Evolutionary conservation across 2,329 filamentous ascomycete genomes (phyloP).

Genomic region (Pseudopithomyces maydicus): DNA sequence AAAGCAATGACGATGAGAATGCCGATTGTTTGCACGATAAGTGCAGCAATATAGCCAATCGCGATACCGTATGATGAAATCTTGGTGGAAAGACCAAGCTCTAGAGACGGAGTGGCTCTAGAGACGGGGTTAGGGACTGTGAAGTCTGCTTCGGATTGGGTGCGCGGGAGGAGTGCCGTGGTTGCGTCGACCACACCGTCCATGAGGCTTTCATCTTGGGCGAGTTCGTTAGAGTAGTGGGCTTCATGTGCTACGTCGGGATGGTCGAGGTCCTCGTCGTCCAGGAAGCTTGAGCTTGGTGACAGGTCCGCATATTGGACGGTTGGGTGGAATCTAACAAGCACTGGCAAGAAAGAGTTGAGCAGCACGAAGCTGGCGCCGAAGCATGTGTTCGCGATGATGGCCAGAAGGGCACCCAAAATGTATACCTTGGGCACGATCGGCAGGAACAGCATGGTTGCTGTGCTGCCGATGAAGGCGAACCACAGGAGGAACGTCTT

Average conservation of each 20-base stretch:
- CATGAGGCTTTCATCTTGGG: constrained; percentile 29
- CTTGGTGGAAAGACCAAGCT: constrained; percentile 81
- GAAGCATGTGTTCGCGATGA: constrained; percentile 91
- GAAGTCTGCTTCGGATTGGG: constrained; percentile 27
- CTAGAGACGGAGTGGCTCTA: constrained; percentile 57
- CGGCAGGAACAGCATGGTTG: constrained; percentile 88
- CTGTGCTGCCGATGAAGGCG: constrained; percentile 77
- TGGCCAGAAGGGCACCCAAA: constrained; percentile 80
- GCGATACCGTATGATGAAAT: constrained; percentile 93
- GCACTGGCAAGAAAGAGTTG: constrained; percentile 90
- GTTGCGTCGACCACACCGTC: constrained; percentile 40
- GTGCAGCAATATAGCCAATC: constrained; percentile 86
- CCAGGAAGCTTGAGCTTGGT: constrained; percentile 26
- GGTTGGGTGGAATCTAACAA: constrained; percentile 83
- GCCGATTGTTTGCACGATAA: constrained; percentile 81
- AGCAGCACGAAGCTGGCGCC: constrained; percentile 93
- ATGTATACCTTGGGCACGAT: constrained; percentile 77
- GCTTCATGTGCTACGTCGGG: constrained; percentile 26
- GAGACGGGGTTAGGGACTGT: constrained; percentile 38
- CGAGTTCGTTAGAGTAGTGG: constrained; percentile 33
- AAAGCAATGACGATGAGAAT: constrained; percentile 70
- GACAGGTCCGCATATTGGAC: constrained; percentile 42
- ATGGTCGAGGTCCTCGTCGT: constrained; percentile 32
- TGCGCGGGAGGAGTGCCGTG: constrained; percentile 43
- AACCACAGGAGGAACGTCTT: constrained; percentile 88